Evolutionary conservation across 1,139 yeast species (phyloP).

Genomic region (Zygosaccharomyces sapae): DNA sequence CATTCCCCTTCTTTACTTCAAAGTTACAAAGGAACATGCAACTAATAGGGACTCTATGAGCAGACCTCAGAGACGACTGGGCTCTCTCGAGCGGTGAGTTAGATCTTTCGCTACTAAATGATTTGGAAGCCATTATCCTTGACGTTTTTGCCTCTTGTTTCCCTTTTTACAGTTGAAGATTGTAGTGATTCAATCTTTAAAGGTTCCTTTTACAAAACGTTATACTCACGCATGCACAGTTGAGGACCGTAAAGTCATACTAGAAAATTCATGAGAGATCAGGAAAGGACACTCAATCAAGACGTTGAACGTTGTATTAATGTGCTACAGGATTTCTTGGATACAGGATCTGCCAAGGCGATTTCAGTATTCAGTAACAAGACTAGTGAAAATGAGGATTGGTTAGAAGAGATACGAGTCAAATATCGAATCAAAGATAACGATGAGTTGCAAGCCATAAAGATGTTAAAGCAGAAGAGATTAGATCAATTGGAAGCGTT

Average conservation of each 20-base stretch:
- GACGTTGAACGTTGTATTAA: constrained; percentile 29
- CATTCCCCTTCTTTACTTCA: constrained; percentile 34
- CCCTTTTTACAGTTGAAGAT: neutral
- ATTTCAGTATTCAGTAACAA: constrained; percentile 27
- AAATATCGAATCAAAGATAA: constrained; percentile 18
- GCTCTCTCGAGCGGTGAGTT: neutral
- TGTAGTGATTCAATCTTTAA: neutral
- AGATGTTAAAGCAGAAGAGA: constrained; percentile 14
- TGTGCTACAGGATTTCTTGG: constrained; percentile 22
- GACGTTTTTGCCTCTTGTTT: neutral
- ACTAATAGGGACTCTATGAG: constrained; percentile 17
- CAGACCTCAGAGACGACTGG: constrained; percentile 4
- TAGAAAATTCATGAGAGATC: constrained; percentile 11
- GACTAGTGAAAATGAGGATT: constrained; percentile 22
- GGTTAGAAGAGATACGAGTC: constrained; percentile 21
- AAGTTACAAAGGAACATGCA: constrained; percentile 32
- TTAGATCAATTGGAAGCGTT: constrained; percentile 17
- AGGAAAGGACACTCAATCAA: constrained; percentile 20
- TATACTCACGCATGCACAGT: neutral
- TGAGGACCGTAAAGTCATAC: neutral
- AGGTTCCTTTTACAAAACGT: neutral
- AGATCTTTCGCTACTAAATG: neutral
- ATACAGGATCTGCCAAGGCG: constrained; percentile 22
- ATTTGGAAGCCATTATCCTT: neutral
- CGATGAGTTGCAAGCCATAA: constrained; percentile 17